phyloP scores from a whole-genome alignment of 1,284 basidiomycete species.

The Puccinia sorghi region DNA sequence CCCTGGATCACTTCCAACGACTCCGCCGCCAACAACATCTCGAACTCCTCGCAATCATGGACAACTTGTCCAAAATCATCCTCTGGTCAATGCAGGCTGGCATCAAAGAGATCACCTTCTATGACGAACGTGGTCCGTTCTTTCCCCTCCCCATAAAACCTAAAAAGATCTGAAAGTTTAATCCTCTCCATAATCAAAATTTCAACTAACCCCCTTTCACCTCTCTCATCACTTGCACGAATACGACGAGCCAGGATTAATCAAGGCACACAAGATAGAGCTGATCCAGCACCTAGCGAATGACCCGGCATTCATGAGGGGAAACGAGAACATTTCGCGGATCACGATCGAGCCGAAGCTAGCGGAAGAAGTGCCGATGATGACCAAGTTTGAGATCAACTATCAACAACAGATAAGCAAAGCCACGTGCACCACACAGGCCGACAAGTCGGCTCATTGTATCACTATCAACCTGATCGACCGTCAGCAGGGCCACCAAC shows the following conservation, averaged over 20 bases:
- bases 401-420: too few species aligned
- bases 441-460: not conserved
- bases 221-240: not conserved
- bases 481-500: slow-evolving; percentile 32
- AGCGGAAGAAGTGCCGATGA: slow-evolving; percentile 14
- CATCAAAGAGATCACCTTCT: slow-evolving; percentile 35
- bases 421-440: too few species aligned
- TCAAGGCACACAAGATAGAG: slow-evolving; percentile 19
- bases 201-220: not conserved
- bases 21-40: not conserved
- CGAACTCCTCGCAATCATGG: slow-evolving; percentile 4
- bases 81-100: slow-evolving; percentile 20
- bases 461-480: slow-evolving; percentile 32
- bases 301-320: slow-evolving; percentile 1
- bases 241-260: not conserved
- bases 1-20: not conserved
- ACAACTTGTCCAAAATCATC: slow-evolving; percentile 7
- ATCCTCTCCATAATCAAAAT: not conserved
- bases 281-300: slow-evolving; percentile 2
- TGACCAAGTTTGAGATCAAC: slow-evolving; percentile 16
- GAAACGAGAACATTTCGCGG: slow-evolving; percentile 7
- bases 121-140: slow-evolving; percentile 40
- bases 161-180: slow-evolving; percentile 1
- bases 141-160: not conserved
- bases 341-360: slow-evolving; percentile 22